Conservation (phyloP, 176 grass and related monocot genomes). For the Saccharum officinarum region DNA sequence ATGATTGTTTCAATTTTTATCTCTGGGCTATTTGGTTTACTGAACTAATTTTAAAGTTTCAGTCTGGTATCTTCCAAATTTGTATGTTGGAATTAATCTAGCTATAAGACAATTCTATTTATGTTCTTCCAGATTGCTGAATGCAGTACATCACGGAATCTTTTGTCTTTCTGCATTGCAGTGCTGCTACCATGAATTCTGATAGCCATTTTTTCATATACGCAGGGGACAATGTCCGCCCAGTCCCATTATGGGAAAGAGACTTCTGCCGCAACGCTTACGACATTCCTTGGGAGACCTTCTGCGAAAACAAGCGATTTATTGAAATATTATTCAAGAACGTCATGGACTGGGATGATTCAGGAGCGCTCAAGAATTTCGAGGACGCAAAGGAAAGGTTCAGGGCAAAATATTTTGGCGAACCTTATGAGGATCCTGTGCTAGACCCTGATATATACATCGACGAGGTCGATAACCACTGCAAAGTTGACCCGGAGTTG, state of each 20-base stretch:
- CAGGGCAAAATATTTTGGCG: slow-evolving; percentile 38
- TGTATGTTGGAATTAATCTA: neutral
- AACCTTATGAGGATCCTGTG: slow-evolving; percentile 40
- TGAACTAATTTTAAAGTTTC: neutral
- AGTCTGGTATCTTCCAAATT: neutral
- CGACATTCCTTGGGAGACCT: slow-evolving; percentile 44
- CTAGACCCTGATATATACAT: slow-evolving; percentile 41
- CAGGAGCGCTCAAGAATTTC: slow-evolving; percentile 46
- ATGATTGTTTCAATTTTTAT: neutral
- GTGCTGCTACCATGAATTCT: slow-evolving; percentile 28
- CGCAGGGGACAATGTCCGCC: slow-evolving; percentile 3
- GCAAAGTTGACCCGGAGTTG: slow-evolving; percentile 41
- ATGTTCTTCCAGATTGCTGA: slow-evolving; percentile 9
- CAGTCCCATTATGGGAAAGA: slow-evolving; percentile 61
- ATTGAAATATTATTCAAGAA: slow-evolving; percentile 21
- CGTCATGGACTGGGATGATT: slow-evolving; percentile 52
- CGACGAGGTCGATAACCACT: slow-evolving; percentile 33
- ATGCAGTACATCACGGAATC: neutral
- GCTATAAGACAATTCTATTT: neutral
- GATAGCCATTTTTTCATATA: neutral
- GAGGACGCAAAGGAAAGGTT: slow-evolving; percentile 43
- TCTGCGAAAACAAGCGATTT: slow-evolving; percentile 49
- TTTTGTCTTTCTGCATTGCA: neutral
- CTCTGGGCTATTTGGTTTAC: neutral
- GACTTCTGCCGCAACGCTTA: slow-evolving; percentile 53